These are phyloP conservation scores for Colletotrichum australisinense DNA, from an alignment of 2,329 filamentous ascomycete species.

Conservation along the genomic window DNA sequence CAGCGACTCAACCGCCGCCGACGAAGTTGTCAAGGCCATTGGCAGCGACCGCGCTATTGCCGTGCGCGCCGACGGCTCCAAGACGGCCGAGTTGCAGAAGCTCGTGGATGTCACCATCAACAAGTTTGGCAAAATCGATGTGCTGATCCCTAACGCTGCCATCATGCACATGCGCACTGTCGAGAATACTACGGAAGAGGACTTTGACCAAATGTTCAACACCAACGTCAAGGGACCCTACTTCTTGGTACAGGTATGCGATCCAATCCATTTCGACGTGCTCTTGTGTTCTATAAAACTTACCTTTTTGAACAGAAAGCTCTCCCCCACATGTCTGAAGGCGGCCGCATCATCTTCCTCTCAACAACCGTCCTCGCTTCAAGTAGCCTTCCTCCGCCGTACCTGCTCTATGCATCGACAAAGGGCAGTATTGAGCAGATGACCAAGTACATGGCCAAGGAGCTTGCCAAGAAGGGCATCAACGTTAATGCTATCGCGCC, in stretches of 20 bases:
- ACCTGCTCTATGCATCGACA: constrained; percentile 64
- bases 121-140: constrained; percentile 67
- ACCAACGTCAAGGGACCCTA: constrained; percentile 69
- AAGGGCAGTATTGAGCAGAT: constrained; percentile 73
- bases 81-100: constrained; percentile 55
- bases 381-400: constrained; percentile 53
- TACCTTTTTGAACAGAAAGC: constrained; percentile 53
- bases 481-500: constrained; percentile 55
- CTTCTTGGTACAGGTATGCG: constrained; percentile 58
- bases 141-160: constrained; percentile 68
- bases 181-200: constrained; percentile 58
- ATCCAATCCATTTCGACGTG: too few species aligned
- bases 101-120: constrained; percentile 61
- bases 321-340: constrained; percentile 60
- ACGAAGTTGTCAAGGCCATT: constrained; percentile 58
- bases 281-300: not conserved
- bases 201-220: constrained; percentile 61
- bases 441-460: constrained; percentile 65
- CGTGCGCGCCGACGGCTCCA: constrained; percentile 66
- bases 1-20: constrained; percentile 56
- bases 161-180: constrained; percentile 62
- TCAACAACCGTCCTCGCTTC: constrained; percentile 54
- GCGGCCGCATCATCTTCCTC: constrained; percentile 63
- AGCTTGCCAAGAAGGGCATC: constrained; percentile 58
- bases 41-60: constrained; percentile 60